Evolutionary conservation across 2,329 filamentous ascomycete genomes (phyloP).

Genomic region (Talaromyces sp.): DNA sequence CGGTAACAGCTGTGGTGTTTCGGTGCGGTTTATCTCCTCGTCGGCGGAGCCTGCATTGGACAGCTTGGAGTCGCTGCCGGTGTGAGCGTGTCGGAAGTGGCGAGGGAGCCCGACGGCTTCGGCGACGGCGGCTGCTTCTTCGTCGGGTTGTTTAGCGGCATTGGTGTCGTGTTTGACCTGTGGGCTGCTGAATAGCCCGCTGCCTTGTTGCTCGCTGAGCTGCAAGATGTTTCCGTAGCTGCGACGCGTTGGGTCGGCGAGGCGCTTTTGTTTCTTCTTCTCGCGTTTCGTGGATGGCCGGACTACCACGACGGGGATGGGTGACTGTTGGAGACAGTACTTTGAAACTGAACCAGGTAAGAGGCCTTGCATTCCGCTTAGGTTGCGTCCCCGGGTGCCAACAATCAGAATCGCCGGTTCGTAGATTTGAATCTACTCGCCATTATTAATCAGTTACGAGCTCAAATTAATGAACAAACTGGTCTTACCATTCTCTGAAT

Average conservation of each 20-base stretch:
- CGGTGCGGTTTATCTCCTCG: constrained; percentile 4
- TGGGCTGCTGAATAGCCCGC: constrained; percentile 48
- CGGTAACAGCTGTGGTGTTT: constrained; percentile 5
- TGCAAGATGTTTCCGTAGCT: constrained; percentile 75
- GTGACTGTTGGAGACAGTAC: constrained; percentile 89
- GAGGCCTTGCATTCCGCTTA: constrained; percentile 80
- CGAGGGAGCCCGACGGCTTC: constrained; percentile 42
- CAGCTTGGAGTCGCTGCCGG: constrained; percentile 8
- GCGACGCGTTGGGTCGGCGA: constrained; percentile 67
- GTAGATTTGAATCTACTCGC: constrained; percentile 73
- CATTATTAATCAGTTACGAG: constrained; percentile 11
- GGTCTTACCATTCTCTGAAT: constrained; percentile 77
- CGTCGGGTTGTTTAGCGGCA: constrained; percentile 39
- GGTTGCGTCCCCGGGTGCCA: constrained; percentile 75
- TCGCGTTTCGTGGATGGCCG: constrained; percentile 79
- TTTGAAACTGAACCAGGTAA: constrained; percentile 88
- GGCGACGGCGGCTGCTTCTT: constrained; percentile 47
- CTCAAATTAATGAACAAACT: constrained; percentile 1
- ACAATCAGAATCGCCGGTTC: constrained; percentile 88
- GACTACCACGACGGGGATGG: constrained; percentile 88
- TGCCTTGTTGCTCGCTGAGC: constrained; percentile 49
- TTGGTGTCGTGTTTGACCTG: constrained; percentile 41
- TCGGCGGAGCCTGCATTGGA: constrained; percentile 1
- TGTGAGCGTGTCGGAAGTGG: constrained; percentile 8
- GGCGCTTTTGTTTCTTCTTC: constrained; percentile 83